Evolutionary conservation across 805 yeast species (phyloP).

Genomic region (Ogataea zsoltii): DNA sequence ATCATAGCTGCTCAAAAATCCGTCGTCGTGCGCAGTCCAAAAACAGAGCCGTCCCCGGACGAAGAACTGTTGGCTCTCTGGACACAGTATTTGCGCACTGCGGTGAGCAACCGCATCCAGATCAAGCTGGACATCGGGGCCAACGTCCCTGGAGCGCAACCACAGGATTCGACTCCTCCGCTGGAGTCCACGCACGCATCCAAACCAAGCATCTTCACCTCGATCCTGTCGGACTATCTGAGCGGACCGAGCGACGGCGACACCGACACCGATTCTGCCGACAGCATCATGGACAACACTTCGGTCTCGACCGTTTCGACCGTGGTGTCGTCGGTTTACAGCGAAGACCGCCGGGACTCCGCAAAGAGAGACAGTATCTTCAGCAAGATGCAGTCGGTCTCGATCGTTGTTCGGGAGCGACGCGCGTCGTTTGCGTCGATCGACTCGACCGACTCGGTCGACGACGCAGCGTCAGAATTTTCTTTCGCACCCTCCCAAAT

Average conservation of each 20-base stretch:
- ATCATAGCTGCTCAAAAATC: no score
- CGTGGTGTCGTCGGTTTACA: slow-evolving; percentile 11
- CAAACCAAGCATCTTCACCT: slow-evolving; percentile 20
- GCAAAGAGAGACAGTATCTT: slow-evolving; percentile 18
- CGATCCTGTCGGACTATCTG: slow-evolving; percentile 20
- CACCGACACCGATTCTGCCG: slow-evolving; percentile 2
- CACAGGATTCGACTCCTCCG: background rate
- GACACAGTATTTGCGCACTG: slow-evolving; percentile 29
- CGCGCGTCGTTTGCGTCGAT: background rate
- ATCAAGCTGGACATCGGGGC: slow-evolving; percentile 29
- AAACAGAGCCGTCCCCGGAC: slow-evolving; percentile 2
- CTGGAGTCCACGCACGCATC: background rate
- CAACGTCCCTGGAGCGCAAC: slow-evolving; percentile 6
- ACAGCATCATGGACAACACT: slow-evolving; percentile 7
- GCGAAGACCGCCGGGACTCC: background rate
- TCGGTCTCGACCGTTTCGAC: slow-evolving; percentile 22
- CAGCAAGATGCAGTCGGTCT: slow-evolving; percentile 12
- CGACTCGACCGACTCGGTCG: slow-evolving; percentile 4
- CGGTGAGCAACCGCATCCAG: slow-evolving; percentile 28
- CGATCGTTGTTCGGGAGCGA: slow-evolving; percentile 12
- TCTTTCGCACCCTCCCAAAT: slow-evolving; percentile 5
- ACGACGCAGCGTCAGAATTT: background rate
- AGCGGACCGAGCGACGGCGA: slow-evolving; percentile 16
- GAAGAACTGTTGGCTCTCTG: slow-evolving; percentile 26
- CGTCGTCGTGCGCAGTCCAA: background rate